Evolutionary conservation across 2,329 filamentous ascomycete genomes (phyloP), one percentile per base, ranked within the genome.

Genomic region (Sporothrix globosa): DNA sequence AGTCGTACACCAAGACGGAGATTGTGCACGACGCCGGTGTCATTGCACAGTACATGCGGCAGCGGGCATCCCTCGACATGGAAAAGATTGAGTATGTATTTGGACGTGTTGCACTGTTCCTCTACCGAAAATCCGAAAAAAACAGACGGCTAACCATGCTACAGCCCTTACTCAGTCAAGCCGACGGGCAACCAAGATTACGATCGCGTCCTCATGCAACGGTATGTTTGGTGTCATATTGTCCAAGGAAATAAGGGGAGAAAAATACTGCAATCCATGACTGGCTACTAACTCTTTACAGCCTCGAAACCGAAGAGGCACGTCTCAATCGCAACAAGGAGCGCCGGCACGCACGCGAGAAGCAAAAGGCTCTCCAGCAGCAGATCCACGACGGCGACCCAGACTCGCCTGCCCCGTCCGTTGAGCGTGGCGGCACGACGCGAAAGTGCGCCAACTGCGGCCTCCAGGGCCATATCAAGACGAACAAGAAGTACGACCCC

Each of bases 361-460:
- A 95, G 77, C 91, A 93, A 76, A 97, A 97, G 80, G 90, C 73
- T 88, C 80, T 87, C 68, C 84, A 85, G 73, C 84, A 85, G 74
- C 79, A 79, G 65, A 77, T 76, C 63, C 79, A 77, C 72, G 75
- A 77, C 54, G 82, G 80, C 67, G 84, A 83, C 67, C 83, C 83
- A 48, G 83, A 79, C 63, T 87, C 86, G 41, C 86, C 86, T 30
- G 85, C 85, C 71, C 78, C 80, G 39, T 77, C 80, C 39, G 77
- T 80, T 66, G 86, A 85, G 77, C 87, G 88, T 77, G 82, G 85
- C 63, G 89, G 90, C 72, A 96, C 92, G 70, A 91, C 91, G 46
- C 87, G 96, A 76, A 98, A 98, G 83, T 99, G 96, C 82, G 96
- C 96, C 75, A 98, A 97, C 80, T 99, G 96, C 82, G 96, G 96